Base-by-base conservation (phyloP, 352 stramenopile genomes). In the Phytophthora meadii region DNA sequence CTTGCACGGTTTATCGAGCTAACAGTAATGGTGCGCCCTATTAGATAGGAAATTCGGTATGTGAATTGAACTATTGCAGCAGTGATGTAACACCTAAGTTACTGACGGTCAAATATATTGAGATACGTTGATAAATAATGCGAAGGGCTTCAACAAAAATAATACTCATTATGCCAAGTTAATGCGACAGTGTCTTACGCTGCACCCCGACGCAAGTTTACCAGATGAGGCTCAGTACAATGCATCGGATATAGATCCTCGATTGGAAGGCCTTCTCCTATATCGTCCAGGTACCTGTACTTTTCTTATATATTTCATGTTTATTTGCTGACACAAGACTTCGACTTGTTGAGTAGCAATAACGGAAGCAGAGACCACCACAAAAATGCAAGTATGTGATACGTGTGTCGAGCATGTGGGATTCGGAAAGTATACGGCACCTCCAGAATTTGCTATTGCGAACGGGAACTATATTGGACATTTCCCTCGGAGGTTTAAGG, bases 401-500 rank as follows among this genome's bases (percentile, higher is more conserved):
- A 40, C 8, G 8, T 30, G 17, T 51, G 52, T 3, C 2, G 19
- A 5, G 3, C 40, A 61, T 22, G 10, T 61, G n/a, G 17, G 42
- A 27, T n/a, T 11, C 22, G 1, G 11, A 2, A 41, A 44, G 11
- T 40, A 41, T 10, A 39, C 25, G 0, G 28, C 12, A 5, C 58
- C 58, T 32, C 58, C 40, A 4, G 3, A 10, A 6, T 44, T 48
- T 24, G 46, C 37, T 5, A 65, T 58, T 24, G 57, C 57, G 8
- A 65, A 65, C 19, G 57, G 57, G 1, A 65, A 65, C 22, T 65
- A 47, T n/a, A 57, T 57, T 5, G 57, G 57, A 10, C 7, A 10
- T 34, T 10, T 34, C 3, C 28, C 28, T 34, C 28, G 28, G 28
- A 34, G 28, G 28, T 34, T 34, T 34, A 34, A 34, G 27, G 5